Base-by-base conservation (phyloP, 345 rosid species). In the Ailanthus altissimus region DNA sequence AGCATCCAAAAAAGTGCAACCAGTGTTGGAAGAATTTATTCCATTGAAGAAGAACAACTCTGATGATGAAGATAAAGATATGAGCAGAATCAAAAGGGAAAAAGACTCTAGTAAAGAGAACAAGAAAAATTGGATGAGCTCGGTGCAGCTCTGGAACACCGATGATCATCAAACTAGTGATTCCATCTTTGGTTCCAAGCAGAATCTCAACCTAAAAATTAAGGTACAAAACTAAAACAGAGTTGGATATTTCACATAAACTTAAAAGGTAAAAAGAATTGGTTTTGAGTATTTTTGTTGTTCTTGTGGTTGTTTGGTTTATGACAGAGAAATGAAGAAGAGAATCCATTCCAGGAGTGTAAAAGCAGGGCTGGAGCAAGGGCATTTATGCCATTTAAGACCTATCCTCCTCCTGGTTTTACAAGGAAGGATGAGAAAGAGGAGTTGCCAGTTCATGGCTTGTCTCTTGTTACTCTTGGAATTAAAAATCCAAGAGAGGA, bases 11-110 rank as follows among this genome's bases (percentile, higher is more conserved):
- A 78, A 76, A n/a, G 78, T 78, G 72, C 81, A 79, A 75, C 97
- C 98, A 25, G 88, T 90, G 8, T 85, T 90, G 42, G 97, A 88
- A 80, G 93, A 90, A 79, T 90, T 92, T 81, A 89, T 90, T 74
- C 93, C 98, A 45, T 63, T 89, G 83, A 81, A 87, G 84, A 84
- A 81, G 53, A 79, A 75, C 14, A 32, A 73, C 64, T 26, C 54
- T 42, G 83, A 83, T 1, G 78, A 79, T 71, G 79, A 78, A 57
- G 74, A 66, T 57, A 81, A 80, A 73, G 83, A 60, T 70, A 78
- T 61, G 36, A 46, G 63, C 3, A 40, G 78, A 61, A 75, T 73
- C 64, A 66, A 47, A 62, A 75, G 71, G 14, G 90, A 86, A 64
- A 75, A 80, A 23, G 91, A 88, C 8, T 77, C 60, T 13, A 87